Base-by-base conservation (phyloP, 2,329 filamentous ascomycete genomes). In the Aspergillus sp. region DNA sequence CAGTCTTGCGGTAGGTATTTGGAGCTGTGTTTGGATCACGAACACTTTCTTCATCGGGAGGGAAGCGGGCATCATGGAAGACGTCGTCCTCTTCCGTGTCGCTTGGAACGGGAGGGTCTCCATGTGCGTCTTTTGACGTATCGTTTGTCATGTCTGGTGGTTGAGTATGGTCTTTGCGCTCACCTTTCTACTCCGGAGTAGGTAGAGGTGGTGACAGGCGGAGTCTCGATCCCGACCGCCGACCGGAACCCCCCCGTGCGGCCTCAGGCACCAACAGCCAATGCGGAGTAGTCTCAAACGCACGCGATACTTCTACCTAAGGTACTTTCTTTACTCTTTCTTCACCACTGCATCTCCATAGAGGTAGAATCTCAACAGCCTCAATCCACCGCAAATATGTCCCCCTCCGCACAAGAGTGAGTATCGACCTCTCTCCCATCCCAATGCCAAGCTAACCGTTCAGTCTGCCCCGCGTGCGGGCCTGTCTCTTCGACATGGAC, bases 401-500 rank as follows among this genome's bases (percentile, higher is more conserved):
- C 34, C n/a, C 34, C 34, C 13, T 17, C 17, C 16, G 23, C 47
- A 2, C 41, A 34, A 16, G 11, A 43, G 7, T 10, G n/a, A n/a
- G n/a, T n/a, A n/a, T n/a, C n/a, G n/a, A n/a, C n/a, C 20, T 25
- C 3, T 20, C 3, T 21, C 9, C 17, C 3, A 4, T 42, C n/a
- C 4, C 38, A 19, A 7, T 34, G 54, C 38, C n/a, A 42, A 21
- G 38, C 21, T 47, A 36, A 45, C 42, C 42, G 45, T 50, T 49
- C 38, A 90, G 88, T 68, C 86, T 91, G 71, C 88, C 89, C 17
- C 85, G 88, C 44, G 81, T 97, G 54, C 84, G 91, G 62, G 94
- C 93, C 62, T 97, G 92, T 73, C 86, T 99, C 59, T 97, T 99
- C 72, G 94, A 99, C 78, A 97, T 97, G 92, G 94, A 99, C 73